Base-by-base conservation (phyloP, 73 alveolate genomes). In the Uronychia binucleata region DNA sequence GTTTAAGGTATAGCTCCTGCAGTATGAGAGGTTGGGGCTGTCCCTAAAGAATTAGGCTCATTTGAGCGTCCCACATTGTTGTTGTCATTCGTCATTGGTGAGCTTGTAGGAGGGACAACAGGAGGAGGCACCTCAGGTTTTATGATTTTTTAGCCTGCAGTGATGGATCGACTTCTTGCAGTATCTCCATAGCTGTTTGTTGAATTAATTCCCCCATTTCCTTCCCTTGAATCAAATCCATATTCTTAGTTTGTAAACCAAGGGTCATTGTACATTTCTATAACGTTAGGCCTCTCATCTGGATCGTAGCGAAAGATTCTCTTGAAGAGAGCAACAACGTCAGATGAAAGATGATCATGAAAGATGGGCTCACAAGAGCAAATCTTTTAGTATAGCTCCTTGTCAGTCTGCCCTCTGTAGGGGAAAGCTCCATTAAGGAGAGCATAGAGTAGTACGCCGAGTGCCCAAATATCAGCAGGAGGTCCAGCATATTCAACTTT, bases 391-490 rank as follows among this genome's bases (percentile, higher is more conserved):
- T 67, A 67, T 31, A 67, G 28, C 30, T 67, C 78, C 19, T 67
- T 67, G 28, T 67, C 78, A 13, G 32, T 67, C 5, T 8, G 13
- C 5, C 32, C 78, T n/a, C 30, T 8, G 28, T 14, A 67, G 28
- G 78, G 78, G 28, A 67, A 67, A 31, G 78, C 30, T 31, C 78
- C 78, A 67, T n/a, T 13, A 14, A 67, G 11, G 33, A 67, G 19
- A 67, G 78, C 78, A 67, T 67, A 67, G 30, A 67, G 78, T 31
- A 67, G 78, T 1, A 67, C 82, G 14, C 91, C 91, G 0, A 85
- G n/a, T 27, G 85, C 78, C 46, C 78, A 85, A 0, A 85, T 58
- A 77, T 85, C 91, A 33, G 84, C 86, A 28, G 33, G 76, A n/a
- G 33, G 57, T 8, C 76, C 85, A 78, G 78, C 19, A n/a, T 78